Evolutionary conservation across 73 alveolate genomes (phyloP).

Genomic region (Breviolum minutum): DNA sequence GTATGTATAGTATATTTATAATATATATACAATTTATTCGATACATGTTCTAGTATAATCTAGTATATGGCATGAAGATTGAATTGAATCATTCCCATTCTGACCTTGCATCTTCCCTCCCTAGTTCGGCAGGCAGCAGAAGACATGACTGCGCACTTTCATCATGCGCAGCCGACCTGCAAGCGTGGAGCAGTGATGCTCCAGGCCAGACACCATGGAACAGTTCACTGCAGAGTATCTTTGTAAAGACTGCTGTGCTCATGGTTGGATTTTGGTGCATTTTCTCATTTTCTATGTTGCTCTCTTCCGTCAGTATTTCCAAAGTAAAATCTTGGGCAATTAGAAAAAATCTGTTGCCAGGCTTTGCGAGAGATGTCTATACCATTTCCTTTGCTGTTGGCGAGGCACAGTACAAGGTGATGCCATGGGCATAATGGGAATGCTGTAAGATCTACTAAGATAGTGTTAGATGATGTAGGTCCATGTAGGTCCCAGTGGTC

Average conservation of each 20-base stretch:
- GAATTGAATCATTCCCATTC: not conserved
- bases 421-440: not conserved
- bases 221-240: not conserved
- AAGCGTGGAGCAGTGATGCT: slow-evolving; percentile 83
- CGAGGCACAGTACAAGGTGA: not conserved
- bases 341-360: not conserved
- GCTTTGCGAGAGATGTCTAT: slow-evolving; percentile 41
- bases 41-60: not conserved
- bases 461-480: no score
- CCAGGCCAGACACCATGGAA: not conserved
- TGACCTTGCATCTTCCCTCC: no score
- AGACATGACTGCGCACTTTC: slow-evolving; percentile 33
- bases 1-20: no score
- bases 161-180: slow-evolving; percentile 87
- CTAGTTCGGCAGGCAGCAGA: slow-evolving; percentile 32
- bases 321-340: not conserved
- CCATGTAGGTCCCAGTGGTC: no score
- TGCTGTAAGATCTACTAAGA: no score
- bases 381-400: slow-evolving; percentile 22
- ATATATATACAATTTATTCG: not conserved
- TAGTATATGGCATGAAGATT: not conserved
- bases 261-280: not conserved
- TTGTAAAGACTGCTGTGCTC: not conserved
- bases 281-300: not conserved
- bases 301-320: not conserved